Evolutionary conservation across 192 early-diverging fungal species (phyloP).

Genomic region (Coemansia interrupta): DNA sequence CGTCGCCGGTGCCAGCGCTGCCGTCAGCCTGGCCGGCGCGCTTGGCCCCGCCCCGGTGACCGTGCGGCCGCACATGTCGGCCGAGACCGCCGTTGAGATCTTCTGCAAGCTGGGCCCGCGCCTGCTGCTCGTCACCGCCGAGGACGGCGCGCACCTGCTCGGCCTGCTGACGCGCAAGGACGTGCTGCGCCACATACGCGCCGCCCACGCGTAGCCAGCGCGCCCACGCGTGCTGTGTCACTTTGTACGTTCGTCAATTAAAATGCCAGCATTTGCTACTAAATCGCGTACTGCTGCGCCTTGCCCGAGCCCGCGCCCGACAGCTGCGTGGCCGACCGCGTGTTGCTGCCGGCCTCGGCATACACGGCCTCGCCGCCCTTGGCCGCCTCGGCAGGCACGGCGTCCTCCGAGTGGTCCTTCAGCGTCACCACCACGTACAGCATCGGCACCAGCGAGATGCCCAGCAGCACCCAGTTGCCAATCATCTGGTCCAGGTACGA

Average conservation of each 20-base stretch:
- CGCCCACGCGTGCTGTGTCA: background rate
- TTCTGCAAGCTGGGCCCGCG: conserved; percentile 82
- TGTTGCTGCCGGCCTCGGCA: background rate
- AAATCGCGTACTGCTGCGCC: background rate
- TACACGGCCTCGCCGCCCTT: background rate
- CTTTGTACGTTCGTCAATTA: background rate
- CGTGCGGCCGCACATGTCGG: conserved; percentile 63
- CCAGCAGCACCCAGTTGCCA: conserved; percentile 59
- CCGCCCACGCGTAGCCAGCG: background rate
- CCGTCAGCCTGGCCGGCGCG: conserved; percentile 16
- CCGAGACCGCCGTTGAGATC: conserved; percentile 75
- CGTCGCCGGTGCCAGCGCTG: background rate
- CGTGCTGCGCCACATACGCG: conserved; percentile 48
- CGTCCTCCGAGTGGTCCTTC: conserved; percentile 12
- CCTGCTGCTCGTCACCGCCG: conserved; percentile 64
- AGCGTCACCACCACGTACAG: conserved; percentile 22
- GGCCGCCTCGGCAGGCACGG: background rate
- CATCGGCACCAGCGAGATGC: conserved; percentile 54
- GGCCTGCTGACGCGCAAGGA: conserved; percentile 78
- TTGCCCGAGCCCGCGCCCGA: background rate
- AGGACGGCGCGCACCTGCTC: conserved; percentile 56
- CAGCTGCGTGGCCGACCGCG: background rate
- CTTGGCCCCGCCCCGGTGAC: conserved; percentile 64
- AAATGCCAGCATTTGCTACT: background rate
- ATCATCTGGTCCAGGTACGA: conserved; percentile 52